These are phyloP conservation scores for Lecanicillium sp. DNA, from an alignment of 2,329 filamentous ascomycete genomes.

Conservation along the genomic window DNA sequence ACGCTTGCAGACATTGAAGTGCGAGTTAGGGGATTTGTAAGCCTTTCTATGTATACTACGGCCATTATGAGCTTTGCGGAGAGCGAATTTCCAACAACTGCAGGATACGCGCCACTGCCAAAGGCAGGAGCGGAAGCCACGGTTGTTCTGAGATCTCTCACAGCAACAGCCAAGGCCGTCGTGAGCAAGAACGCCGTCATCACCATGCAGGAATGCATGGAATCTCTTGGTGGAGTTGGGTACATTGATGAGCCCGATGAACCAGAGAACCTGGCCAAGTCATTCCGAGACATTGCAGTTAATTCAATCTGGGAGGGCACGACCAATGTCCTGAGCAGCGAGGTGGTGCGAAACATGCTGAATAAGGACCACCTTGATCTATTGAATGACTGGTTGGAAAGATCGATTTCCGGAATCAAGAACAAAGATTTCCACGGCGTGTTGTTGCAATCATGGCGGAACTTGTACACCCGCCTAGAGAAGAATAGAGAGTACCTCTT, in stretches of 20 bases:
- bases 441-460: conserved; percentile 1
- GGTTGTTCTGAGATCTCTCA: conserved; percentile 7
- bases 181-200: conserved; percentile 7
- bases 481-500: conserved; percentile 2
- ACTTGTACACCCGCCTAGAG: neutral
- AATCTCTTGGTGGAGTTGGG: conserved; percentile 10
- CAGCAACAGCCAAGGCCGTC: conserved; percentile 9
- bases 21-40: conserved; percentile 5
- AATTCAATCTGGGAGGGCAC: conserved; percentile 12
- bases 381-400: conserved; percentile 2
- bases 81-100: conserved; percentile 1
- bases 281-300: conserved; percentile 8
- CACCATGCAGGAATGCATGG: conserved; percentile 11
- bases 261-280: conserved; percentile 9
- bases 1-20: conserved; percentile 10
- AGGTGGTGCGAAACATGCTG: conserved; percentile 9
- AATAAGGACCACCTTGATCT: conserved; percentile 5
- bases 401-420: neutral
- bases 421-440: neutral
- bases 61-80: conserved; percentile 11
- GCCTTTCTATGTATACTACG: conserved; percentile 8
- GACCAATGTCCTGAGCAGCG: conserved; percentile 11
- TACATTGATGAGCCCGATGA: conserved; percentile 12
- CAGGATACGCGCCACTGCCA: conserved; percentile 1
- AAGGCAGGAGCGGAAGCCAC: conserved; percentile 2